phyloP scores from a whole-genome alignment of 495 filamentous ascomycete species.

The Talaromyces nanjingensis region DNA sequence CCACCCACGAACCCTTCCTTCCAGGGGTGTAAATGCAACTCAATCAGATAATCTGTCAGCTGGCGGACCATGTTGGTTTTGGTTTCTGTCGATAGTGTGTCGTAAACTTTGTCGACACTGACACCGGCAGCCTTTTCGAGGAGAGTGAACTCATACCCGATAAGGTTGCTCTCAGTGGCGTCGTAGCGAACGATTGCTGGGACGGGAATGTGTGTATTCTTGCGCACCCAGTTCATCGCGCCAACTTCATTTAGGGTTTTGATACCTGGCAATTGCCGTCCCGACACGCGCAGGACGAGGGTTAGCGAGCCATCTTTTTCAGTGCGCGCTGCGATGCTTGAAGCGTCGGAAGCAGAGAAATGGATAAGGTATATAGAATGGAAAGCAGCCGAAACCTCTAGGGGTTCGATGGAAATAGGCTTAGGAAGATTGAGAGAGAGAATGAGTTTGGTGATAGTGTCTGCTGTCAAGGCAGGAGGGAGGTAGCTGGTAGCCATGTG shows the following conservation, averaged over 20 bases:
- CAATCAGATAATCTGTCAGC: constrained; percentile 19
- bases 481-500: constrained; percentile 3
- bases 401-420: neutral
- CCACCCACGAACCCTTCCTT: constrained; percentile 16
- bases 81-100: constrained; percentile 12
- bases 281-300: constrained; percentile 28
- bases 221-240: constrained; percentile 23
- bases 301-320: constrained; percentile 6
- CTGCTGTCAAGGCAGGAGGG: neutral
- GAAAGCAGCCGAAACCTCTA: constrained; percentile 1
- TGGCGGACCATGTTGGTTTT: constrained; percentile 18
- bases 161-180: constrained; percentile 18
- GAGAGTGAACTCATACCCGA: constrained; percentile 27
- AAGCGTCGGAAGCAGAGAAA: neutral
- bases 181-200: constrained; percentile 21
- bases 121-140: constrained; percentile 18
- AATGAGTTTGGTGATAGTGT: neutral
- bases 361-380: constrained; percentile 2
- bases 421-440: neutral
- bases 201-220: constrained; percentile 22
- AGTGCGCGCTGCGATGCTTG: neutral
- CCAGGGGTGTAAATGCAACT: constrained; percentile 22
- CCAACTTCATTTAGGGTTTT: constrained; percentile 30
- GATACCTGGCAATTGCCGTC: constrained; percentile 23
- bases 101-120: constrained; percentile 21